phyloP scores from a whole-genome alignment of 345 rosid species.

The Eutrema yunnanense region DNA sequence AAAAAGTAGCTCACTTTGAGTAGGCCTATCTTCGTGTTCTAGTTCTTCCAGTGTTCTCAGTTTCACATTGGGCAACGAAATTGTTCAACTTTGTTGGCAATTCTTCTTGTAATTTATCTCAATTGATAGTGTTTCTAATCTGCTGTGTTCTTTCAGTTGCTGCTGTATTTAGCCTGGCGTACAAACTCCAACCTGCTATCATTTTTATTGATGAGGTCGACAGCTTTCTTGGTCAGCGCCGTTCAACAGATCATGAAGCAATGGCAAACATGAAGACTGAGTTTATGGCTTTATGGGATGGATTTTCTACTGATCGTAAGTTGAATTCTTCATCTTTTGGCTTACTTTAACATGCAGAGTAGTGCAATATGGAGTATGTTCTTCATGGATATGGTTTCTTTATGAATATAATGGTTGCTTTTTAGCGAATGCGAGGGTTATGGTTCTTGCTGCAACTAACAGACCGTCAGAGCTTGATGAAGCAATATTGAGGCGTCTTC shows the following conservation, averaged over 20 bases:
- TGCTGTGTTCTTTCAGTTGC: conserved; percentile 51
- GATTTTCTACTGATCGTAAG: conserved; percentile 97
- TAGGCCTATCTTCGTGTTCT: neutral
- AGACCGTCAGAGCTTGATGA: conserved; percentile 98
- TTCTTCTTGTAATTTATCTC: neutral
- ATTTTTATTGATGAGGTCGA: conserved; percentile 97
- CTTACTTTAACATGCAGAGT: neutral
- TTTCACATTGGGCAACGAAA: neutral
- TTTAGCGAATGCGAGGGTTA: conserved; percentile 83
- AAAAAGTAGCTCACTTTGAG: neutral
- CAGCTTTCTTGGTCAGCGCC: conserved; percentile 94
- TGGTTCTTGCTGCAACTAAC: conserved; percentile 99
- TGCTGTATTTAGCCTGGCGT: conserved; percentile 93
- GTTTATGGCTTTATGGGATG: conserved; percentile 99
- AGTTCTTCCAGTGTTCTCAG: neutral
- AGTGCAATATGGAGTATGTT: neutral
- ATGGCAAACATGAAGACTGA: conserved; percentile 95
- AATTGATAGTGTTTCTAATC: neutral
- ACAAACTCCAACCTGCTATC: conserved; percentile 94
- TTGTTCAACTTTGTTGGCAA: neutral
- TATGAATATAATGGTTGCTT: conserved; percentile 12
- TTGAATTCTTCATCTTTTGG: conserved; percentile 1
- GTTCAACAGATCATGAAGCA: conserved; percentile 83
- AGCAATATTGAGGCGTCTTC: conserved; percentile 90
- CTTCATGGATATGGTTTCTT: neutral